Evolutionary conservation across 441 rosid genomes (phyloP).

Genomic region (Manihot esculenta): DNA sequence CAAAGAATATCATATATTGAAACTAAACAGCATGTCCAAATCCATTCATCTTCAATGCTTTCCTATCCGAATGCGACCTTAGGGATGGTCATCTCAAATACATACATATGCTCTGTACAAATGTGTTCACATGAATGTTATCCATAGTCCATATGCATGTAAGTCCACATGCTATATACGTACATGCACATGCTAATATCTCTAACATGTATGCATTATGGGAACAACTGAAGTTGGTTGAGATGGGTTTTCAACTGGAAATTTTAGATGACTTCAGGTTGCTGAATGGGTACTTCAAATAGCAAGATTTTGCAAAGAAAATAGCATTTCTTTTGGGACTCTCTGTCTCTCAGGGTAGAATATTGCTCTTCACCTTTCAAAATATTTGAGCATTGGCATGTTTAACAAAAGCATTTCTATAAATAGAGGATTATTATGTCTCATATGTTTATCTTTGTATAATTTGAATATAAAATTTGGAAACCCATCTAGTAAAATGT

Average conservation of each 20-base stretch:
- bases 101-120: too few relatives aligned
- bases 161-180: not conserved
- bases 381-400: too few relatives aligned
- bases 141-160: not conserved
- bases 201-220: not conserved
- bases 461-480: not conserved
- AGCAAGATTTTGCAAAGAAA: not conserved
- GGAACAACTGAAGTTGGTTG: not conserved
- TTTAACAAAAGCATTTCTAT: too few relatives aligned
- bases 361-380: too few relatives aligned
- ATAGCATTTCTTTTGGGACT: not conserved
- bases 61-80: not conserved
- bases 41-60: not conserved
- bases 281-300: not conserved
- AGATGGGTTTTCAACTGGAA: not conserved
- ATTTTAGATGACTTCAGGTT: not conserved
- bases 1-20: not conserved
- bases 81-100: not conserved
- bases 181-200: not conserved
- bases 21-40: not conserved
- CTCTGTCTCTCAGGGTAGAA: too few relatives aligned
- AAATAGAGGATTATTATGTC: too few relatives aligned
- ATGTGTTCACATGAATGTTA: not conserved
- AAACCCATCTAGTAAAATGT: not conserved
- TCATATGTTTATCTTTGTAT: too few relatives aligned